phyloP scores from a whole-genome alignment of 257 asterid genomes.

The Perilla frutescens region DNA sequence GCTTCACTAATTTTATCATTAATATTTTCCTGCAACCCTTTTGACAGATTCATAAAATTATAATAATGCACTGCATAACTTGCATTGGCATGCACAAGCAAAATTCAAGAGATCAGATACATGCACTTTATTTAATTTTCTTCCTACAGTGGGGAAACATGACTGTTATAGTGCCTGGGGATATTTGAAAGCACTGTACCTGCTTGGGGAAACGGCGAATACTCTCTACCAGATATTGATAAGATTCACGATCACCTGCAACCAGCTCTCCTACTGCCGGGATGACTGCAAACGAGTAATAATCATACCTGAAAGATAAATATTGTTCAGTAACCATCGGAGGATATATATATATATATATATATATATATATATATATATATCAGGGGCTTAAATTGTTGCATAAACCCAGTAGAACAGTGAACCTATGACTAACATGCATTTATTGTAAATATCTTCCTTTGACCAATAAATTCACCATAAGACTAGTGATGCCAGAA shows the following conservation, averaged over 20 bases:
- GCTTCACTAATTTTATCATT: conserved; percentile 5
- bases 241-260: conserved; percentile 88
- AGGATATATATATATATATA: not conserved
- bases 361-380: no score
- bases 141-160: conserved; percentile 2
- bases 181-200: conserved; percentile 50
- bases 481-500: not conserved
- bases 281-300: conserved; percentile 86
- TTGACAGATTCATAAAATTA: not conserved
- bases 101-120: not conserved
- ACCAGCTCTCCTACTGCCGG: conserved; percentile 84
- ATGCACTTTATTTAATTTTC: not conserved
- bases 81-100: not conserved
- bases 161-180: not conserved
- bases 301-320: conserved; percentile 72
- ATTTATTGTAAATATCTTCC: conserved; percentile 10
- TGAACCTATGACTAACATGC: not conserved
- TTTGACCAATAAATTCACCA: not conserved
- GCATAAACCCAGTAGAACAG: not conserved
- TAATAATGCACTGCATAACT: not conserved
- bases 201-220: conserved; percentile 87
- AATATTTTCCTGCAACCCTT: conserved; percentile 4
- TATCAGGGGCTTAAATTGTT: not conserved
- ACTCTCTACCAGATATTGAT: conserved; percentile 88
- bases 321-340: conserved; percentile 5